Evolutionary conservation across 202 grass and related monocot genomes (phyloP), one percentile per base, ranked within the genome.

Genomic region (Elaeis oleifera): DNA sequence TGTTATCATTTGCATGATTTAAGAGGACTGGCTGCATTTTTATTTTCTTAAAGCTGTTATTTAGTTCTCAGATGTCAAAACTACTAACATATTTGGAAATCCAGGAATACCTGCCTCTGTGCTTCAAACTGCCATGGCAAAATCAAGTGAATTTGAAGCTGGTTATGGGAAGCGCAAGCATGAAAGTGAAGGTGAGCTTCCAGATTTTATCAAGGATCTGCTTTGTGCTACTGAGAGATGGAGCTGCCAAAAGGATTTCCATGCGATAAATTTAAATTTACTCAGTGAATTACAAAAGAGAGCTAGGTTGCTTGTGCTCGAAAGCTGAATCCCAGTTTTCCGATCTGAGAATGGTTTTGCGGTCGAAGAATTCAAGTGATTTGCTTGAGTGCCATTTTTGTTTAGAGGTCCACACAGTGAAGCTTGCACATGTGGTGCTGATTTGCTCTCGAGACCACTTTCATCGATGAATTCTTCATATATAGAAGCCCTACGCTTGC

Each of bases 61-160:
- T n/a, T 26, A 27, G 63, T 74, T 18, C 8, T 44, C 54, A 24
- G 18, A 19, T 60, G 8, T 32, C 28, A 15, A 59, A 48, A 52
- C 16, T 24, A 59, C 52, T 20, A 2, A n/a, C 27, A 25, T 73
- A 36, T 53, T 28, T 65, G 77, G 20, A 48, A 64, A 65, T 74
- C 48, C 66, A 94, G 89, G 89, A 75, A 80, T 94, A 82, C 89
- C 89, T 58, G 69, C 72, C 29, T 77, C 74, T n/a, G 81, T 88
- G 61, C 78, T 94, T 77, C 77, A 72, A 72, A 88, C 77, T 24
- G 89, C 84, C 27, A 84, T 70, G 32, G 57, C 88, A 72, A 94
- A 94, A 60, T 94, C 89, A 5, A 77, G 9, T 60, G 89, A 85
- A 5, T 94, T 94, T 71, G 89, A 94, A 74, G 76, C 78, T 36